Evolutionary conservation across 2,329 filamentous ascomycete species (phyloP).

Genomic region (Pestalotiopsis sp.): DNA sequence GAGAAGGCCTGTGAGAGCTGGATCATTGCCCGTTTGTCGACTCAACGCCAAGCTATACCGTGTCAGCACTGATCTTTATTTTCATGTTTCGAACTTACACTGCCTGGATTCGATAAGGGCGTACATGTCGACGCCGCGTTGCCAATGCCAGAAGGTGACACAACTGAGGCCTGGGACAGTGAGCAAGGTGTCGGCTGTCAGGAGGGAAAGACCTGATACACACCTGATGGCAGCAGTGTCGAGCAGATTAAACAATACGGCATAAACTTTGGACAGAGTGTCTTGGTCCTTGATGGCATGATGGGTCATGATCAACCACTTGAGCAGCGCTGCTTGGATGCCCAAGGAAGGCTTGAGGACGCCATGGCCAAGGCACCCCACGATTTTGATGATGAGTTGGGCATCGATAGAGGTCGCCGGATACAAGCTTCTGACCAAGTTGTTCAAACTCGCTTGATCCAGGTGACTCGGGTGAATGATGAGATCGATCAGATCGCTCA

Average conservation of each 20-base stretch:
- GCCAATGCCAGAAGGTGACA: slow-evolving; percentile 80
- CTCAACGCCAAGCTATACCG: slow-evolving; percentile 56
- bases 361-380: slow-evolving; percentile 78
- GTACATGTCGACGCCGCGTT: slow-evolving; percentile 80
- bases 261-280: slow-evolving; percentile 70
- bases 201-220: slow-evolving; percentile 8
- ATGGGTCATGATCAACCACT: slow-evolving; percentile 79
- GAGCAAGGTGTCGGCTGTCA: slow-evolving; percentile 21
- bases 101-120: slow-evolving; percentile 79
- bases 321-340: slow-evolving; percentile 71
- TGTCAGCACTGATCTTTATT: neutral
- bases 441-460: slow-evolving; percentile 74
- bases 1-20: slow-evolving; percentile 72
- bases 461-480: slow-evolving; percentile 68
- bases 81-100: slow-evolving; percentile 50
- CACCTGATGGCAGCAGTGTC: slow-evolving; percentile 78
- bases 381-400: slow-evolving; percentile 63
- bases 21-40: slow-evolving; percentile 70
- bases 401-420: slow-evolving; percentile 67
- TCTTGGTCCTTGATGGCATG: slow-evolving; percentile 67
- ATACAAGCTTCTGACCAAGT: slow-evolving; percentile 74
- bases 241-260: slow-evolving; percentile 78
- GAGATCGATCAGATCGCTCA: slow-evolving; percentile 67
- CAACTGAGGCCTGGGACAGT: slow-evolving; percentile 52
- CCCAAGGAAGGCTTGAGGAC: slow-evolving; percentile 72